Evolutionary conservation across 2,329 filamentous ascomycete genomes (phyloP).

Genomic region (Claviceps sp.): DNA sequence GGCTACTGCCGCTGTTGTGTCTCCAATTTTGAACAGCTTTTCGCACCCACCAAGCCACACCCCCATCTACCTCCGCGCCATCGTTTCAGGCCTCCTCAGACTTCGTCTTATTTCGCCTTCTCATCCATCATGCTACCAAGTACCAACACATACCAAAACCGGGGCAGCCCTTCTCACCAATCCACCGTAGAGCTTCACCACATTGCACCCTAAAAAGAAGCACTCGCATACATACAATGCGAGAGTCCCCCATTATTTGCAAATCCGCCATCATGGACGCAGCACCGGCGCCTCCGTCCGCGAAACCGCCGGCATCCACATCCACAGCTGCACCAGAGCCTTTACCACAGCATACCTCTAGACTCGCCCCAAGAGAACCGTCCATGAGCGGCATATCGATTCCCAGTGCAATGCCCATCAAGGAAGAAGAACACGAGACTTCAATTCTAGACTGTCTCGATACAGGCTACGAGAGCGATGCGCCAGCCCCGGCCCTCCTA

Average conservation of each 20-base stretch:
- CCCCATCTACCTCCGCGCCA: not conserved
- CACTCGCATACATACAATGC: not conserved
- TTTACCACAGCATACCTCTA: not conserved
- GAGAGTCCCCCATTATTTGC: no score
- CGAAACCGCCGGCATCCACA: not conserved
- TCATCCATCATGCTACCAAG: not conserved
- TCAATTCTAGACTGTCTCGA: conserved; percentile 2
- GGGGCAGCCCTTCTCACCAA: not conserved
- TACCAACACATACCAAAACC: not conserved
- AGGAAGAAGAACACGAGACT: conserved; percentile 2
- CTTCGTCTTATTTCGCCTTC: not conserved
- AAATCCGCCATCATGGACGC: not conserved
- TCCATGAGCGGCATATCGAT: not conserved
- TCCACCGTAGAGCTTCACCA: not conserved
- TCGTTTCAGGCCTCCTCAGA: not conserved
- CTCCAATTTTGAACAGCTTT: not conserved
- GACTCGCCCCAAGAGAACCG: not conserved
- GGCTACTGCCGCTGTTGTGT: not conserved
- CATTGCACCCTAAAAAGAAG: not conserved
- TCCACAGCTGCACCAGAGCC: not conserved
- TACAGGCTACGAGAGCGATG: conserved; percentile 6
- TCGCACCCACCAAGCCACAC: not conserved
- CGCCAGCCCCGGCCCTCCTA: not conserved
- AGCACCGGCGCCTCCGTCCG: not conserved
- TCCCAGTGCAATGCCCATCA: not conserved